Base-by-base conservation (phyloP, 345 rosid species). In the Erysimum cheiranthoides region DNA sequence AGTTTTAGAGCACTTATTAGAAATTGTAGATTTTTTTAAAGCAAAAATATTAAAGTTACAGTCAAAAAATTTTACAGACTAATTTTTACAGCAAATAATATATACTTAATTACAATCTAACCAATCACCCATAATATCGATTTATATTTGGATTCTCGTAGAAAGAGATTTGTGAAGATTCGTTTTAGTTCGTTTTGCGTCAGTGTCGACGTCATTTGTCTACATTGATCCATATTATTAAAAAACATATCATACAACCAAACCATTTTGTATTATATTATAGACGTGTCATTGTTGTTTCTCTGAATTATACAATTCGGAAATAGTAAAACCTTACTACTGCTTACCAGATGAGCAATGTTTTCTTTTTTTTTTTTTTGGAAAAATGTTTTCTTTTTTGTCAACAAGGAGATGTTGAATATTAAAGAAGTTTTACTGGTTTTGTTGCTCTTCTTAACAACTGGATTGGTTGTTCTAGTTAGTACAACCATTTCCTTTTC, bases 121-220 rank as follows among this genome's bases (percentile, higher is more conserved):
- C n/a, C n/a, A n/a, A n/a, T n/a, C n/a, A n/a, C n/a, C n/a, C n/a
- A n/a, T n/a, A n/a, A 69, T 27, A 52, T 35, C 27, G 25, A n/a
- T 68, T 67, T 53, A 17, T n/a, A 21, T 61, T 76, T 49, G 61
- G 68, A 71, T 39, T 56, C 61, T 63, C 27, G 30, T 39, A 2
- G 46, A 63, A 54, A 47, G 27, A 69, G 43, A 56, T 65, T 63
- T 63, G 47, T 58, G 27, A 40, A 65, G 68, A 71, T 59, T 65
- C 65, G 66, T 45, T 69, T 42, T 63, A 5, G 67, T 58, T 58
- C 59, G 46, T 62, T 70, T 71, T 57, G 8, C 73, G 77, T 65
- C 73, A 72, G 62, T 66, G 60, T 59, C 8, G 59, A 71, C 67
- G 72, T 77, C 67, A 69, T 52, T 75, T 69, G 17, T 69, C 56